Evolutionary conservation across 2,329 filamentous ascomycete species (phyloP).

Genomic region (Fusarium citri): DNA sequence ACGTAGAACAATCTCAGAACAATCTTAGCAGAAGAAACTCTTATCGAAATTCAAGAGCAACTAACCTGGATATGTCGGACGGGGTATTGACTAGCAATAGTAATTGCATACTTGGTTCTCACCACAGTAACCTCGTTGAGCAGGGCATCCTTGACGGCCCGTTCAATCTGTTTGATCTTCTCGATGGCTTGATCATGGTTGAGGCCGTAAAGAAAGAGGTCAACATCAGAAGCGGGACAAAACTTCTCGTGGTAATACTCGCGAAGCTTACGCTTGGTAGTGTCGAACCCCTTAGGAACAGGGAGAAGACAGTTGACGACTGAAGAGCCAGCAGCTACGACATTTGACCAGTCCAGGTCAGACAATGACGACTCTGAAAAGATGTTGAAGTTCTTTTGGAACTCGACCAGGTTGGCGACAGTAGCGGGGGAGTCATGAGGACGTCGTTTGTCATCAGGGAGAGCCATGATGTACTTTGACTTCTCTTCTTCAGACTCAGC

Average conservation of each 20-base stretch:
- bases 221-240: conserved; percentile 86
- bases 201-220: conserved; percentile 85
- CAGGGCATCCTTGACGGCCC: conserved; percentile 78
- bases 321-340: conserved; percentile 83
- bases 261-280: conserved; percentile 71
- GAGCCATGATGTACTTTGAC: conserved; percentile 76
- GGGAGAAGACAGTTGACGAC: conserved; percentile 84
- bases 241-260: conserved; percentile 86
- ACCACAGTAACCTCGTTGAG: conserved; percentile 86
- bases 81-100: conserved; percentile 86
- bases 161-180: conserved; percentile 87
- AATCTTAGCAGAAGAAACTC: conserved; percentile 7
- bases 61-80: conserved; percentile 78
- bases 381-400: conserved; percentile 81
- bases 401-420: conserved; percentile 74
- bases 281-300: conserved; percentile 70
- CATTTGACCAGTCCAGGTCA: conserved; percentile 84
- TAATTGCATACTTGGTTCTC: conserved; percentile 87
- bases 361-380: conserved; percentile 83
- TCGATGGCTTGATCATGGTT: conserved; percentile 81
- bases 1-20: conserved; percentile 77
- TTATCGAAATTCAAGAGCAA: background rate
- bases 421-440: conserved; percentile 73
- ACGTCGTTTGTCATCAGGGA: conserved; percentile 71
- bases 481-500: conserved; percentile 70